Conservation (phyloP, 441 rosid species). For the Mallotus repandus region DNA sequence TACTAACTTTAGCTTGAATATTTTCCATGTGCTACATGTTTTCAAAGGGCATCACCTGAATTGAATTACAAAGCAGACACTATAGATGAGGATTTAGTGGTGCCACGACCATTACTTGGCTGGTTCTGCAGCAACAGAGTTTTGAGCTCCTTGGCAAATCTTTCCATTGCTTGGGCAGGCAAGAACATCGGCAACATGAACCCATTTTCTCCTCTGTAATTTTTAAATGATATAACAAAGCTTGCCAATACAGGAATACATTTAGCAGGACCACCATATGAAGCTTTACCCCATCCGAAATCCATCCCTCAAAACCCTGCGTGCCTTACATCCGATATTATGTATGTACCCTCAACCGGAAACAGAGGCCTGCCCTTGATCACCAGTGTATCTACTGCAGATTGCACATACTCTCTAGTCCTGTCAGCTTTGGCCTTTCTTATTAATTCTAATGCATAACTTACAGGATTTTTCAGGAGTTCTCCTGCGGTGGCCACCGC, state of each 20-base stretch:
- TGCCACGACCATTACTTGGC: background rate
- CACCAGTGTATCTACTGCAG: constrained; percentile 38
- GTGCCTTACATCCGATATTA: constrained; percentile 32
- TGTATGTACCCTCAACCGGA: constrained; percentile 20
- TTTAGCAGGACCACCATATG: constrained; percentile 16
- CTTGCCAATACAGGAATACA: constrained; percentile 26
- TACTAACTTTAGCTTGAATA: too few species aligned
- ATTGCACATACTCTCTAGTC: constrained; percentile 35
- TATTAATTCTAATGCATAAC: constrained; percentile 32
- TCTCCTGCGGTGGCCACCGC: constrained; percentile 24
- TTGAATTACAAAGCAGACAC: too few species aligned
- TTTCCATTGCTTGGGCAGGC: constrained; percentile 39
- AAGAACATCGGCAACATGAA: constrained; percentile 41
- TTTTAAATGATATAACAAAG: constrained; percentile 21
- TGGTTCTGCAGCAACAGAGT: constrained; percentile 6
- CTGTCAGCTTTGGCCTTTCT: constrained; percentile 26
- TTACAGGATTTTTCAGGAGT: constrained; percentile 16
- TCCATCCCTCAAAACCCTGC: constrained; percentile 34
- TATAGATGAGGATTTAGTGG: too few species aligned
- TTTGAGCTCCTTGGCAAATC: constrained; percentile 35
- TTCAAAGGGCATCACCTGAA: too few species aligned
- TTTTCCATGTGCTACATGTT: too few species aligned
- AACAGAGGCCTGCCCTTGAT: constrained; percentile 27
- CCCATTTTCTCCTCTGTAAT: constrained; percentile 38
- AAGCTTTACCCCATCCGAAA: constrained; percentile 46